Percentiles rank a stretch among this genome's conserved stretches.
Evolutionary conservation across 441 rosid genomes (phyloP).

Genomic region (Adansonia gregorii): DNA sequence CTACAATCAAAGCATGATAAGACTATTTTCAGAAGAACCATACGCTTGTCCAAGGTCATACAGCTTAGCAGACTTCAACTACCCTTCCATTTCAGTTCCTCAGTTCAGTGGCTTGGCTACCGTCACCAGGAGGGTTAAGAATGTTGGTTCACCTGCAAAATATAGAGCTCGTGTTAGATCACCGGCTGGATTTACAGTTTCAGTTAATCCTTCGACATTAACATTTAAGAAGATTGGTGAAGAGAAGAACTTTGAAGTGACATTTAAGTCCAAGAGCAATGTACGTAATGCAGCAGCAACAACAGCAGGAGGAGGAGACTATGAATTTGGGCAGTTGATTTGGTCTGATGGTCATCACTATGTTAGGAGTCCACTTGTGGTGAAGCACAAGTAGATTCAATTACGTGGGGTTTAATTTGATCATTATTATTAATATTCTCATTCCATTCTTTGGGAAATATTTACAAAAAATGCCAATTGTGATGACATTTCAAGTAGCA

Average conservation of each 20-base stretch:
- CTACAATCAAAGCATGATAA: slow-evolving; percentile 37
- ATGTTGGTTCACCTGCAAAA: slow-evolving; percentile 55
- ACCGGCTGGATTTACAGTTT: slow-evolving; percentile 44
- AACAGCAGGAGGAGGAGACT: slow-evolving; percentile 17
- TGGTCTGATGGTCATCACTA: slow-evolving; percentile 57
- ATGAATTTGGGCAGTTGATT: slow-evolving; percentile 48
- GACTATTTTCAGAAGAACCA: slow-evolving; percentile 29
- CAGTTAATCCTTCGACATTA: slow-evolving; percentile 45
- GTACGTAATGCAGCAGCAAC: background rate
- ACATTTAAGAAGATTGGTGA: slow-evolving; percentile 43
- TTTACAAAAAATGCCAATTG: background rate
- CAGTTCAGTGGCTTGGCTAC: slow-evolving; percentile 19
- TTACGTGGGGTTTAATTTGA: background rate
- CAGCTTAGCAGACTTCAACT: slow-evolving; percentile 54
- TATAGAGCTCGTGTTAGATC: slow-evolving; percentile 37
- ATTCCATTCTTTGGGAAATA: background rate
- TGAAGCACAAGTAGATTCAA: slow-evolving; percentile 18
- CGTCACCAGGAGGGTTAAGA: slow-evolving; percentile 50
- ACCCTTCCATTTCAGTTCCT: slow-evolving; percentile 65
- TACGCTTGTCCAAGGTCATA: slow-evolving; percentile 42
- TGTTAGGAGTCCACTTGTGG: slow-evolving; percentile 58
- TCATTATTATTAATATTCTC: background rate
- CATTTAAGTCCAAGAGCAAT: slow-evolving; percentile 21
- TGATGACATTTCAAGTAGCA: background rate
- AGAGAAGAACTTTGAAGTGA: slow-evolving; percentile 52